These are phyloP conservation scores for Endocarpon pusillum DNA, from an alignment of 495 filamentous ascomycete species.

Conservation along the genomic window DNA sequence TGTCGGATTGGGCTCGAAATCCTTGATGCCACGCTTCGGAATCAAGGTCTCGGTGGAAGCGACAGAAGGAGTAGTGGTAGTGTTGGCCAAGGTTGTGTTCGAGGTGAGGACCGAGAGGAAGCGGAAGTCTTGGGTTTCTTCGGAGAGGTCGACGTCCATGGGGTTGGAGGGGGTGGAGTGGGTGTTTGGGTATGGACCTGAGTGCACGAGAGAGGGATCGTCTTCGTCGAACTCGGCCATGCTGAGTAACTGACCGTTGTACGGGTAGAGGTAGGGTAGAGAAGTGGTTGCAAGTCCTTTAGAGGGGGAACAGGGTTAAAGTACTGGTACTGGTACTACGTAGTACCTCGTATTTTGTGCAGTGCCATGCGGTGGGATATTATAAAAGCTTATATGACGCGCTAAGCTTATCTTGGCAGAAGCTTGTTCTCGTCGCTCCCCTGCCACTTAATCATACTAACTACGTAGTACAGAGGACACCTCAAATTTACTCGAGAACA, in stretches of 20 bases:
- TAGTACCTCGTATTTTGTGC: no score
- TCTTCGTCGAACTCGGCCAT: slow-evolving; percentile 37
- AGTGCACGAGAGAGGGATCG: slow-evolving; percentile 14
- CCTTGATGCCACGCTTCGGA: slow-evolving; percentile 77
- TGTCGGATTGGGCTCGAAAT: slow-evolving; percentile 89
- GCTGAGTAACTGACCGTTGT: slow-evolving; percentile 4
- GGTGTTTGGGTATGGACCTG: slow-evolving; percentile 7
- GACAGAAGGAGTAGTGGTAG: background rate
- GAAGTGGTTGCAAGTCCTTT: no score
- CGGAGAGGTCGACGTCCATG: slow-evolving; percentile 48
- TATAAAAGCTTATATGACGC: no score
- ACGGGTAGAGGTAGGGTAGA: no score
- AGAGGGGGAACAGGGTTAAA: no score
- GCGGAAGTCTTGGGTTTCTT: slow-evolving; percentile 81
- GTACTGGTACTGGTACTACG: no score
- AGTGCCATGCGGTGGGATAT: no score
- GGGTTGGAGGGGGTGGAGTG: slow-evolving; percentile 12
- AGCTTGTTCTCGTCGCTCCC: no score
- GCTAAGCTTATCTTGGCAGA: no score
- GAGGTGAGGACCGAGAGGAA: slow-evolving; percentile 42
- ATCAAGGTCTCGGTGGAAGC: slow-evolving; percentile 22
- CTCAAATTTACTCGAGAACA: no score
- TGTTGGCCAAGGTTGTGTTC: slow-evolving; percentile 18
- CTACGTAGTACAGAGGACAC: no score
- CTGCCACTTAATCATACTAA: no score